Evolutionary conservation across 176 grass and related monocot species (phyloP), one percentile per base, ranked within the genome.

Genomic region (Poa annua): DNA sequence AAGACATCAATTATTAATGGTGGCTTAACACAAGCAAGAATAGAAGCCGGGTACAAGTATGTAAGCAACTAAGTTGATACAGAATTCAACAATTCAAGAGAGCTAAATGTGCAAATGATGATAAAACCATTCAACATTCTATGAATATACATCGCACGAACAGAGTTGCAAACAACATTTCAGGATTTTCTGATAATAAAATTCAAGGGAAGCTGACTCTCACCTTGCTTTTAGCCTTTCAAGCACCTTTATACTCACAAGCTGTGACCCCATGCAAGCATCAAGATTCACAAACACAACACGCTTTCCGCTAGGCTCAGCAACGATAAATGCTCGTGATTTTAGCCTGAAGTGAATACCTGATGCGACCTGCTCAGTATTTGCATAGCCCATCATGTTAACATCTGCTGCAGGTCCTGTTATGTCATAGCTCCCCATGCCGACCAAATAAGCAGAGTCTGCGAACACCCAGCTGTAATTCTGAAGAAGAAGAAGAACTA

Each of bases 301-400:
- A 49, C 91, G 92, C 45, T 93, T 96, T 56, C 93, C 96, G 61
- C 83, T 78, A 80, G 96, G 87, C 80, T 95, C 91, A 29, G 93
- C 93, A 71, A 95, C 96, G 16, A 99, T 99, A 81, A 99, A 99
- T 9, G 91, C 70, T 11, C 96, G 96, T 19, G 96, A 91, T 85
- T 99, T 96, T 62, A 99, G 75, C 91, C 93, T 96, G 87, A 99
- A 93, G 83, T 99, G 96, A 81, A 99, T 84, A 45, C 96, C 96
- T 64, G 93, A 87, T 33, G 90, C 91, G 21, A 78, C 89, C 91
- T 99, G 93, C 25, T 96, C 93, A 36, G 87, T 8, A 86, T 99
- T 93, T 80, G 96, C 96, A 90, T 99, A 99, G 35, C 93, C 96
- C 96, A 99, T 99, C 96, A 99, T 96, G 79, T 99, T 99, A 77